phyloP scores from a whole-genome alignment of 2,329 filamentous ascomycete genomes.

The Neocucurbitaria cava region DNA sequence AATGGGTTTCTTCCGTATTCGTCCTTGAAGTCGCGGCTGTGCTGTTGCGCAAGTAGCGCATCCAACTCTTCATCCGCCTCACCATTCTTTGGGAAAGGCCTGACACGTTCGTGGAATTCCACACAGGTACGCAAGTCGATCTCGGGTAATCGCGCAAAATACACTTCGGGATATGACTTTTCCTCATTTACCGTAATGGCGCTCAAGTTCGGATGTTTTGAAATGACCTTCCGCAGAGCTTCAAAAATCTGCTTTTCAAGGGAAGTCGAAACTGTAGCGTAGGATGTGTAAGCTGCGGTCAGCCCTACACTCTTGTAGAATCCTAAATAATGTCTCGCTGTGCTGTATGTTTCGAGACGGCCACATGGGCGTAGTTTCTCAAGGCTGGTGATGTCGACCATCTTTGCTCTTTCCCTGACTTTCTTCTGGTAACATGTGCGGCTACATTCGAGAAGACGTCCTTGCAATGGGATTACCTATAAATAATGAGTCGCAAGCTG shows the following conservation, averaged over 20 bases:
- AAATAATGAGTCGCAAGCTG: neutral
- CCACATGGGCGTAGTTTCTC: conserved; percentile 34
- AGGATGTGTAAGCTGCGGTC: conserved; percentile 38
- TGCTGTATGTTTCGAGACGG: conserved; percentile 54
- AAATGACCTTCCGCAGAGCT: conserved; percentile 47
- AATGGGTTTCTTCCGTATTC: conserved; percentile 42
- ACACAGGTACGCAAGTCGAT: conserved; percentile 52
- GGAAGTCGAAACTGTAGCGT: neutral
- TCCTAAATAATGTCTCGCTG: conserved; percentile 50
- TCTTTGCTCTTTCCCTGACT: neutral
- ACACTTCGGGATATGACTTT: conserved; percentile 46
- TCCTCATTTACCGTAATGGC: conserved; percentile 52
- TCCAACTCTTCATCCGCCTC: conserved; percentile 52
- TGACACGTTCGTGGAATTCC: conserved; percentile 36
- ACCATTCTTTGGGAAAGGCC: conserved; percentile 18
- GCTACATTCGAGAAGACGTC: neutral
- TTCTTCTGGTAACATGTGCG: neutral
- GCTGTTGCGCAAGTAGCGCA: conserved; percentile 50
- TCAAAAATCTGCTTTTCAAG: conserved; percentile 45
- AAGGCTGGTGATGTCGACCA: conserved; percentile 7
- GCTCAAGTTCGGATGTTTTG: conserved; percentile 52
- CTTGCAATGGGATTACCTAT: neutral
- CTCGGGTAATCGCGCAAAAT: conserved; percentile 54
- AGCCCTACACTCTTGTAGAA: conserved; percentile 56
- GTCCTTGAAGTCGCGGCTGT: conserved; percentile 49